Conservation (phyloP, 208 protist species). For the Leishmania martiniquensis region DNA sequence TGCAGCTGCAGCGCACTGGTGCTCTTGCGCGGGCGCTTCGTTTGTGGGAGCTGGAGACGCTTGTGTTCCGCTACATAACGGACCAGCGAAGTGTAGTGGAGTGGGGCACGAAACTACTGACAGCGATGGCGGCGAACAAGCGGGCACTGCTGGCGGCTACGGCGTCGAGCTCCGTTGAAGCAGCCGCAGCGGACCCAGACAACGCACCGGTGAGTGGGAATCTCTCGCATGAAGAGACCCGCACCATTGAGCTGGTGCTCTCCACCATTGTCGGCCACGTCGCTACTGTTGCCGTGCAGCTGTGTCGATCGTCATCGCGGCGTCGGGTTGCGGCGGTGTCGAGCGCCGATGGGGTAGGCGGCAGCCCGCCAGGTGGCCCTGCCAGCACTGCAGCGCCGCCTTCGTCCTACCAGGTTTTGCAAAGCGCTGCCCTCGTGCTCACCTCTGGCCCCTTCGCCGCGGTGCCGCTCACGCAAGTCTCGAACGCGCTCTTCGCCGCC, state of each 20-base stretch:
- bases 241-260: conserved; percentile 16
- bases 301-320: conserved; percentile 25
- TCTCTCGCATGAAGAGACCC: conserved; percentile 15
- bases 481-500: conserved; percentile 21
- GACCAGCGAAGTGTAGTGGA: conserved; percentile 16
- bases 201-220: background rate
- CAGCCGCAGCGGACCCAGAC: background rate
- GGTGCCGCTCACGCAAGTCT: conserved; percentile 26
- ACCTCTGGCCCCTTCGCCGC: conserved; percentile 27
- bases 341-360: background rate
- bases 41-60: conserved; percentile 27
- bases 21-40: conserved; percentile 24
- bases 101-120: conserved; percentile 24
- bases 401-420: conserved; percentile 22
- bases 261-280: conserved; percentile 20
- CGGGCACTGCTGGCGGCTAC: conserved; percentile 14
- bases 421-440: conserved; percentile 25
- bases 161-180: background rate
- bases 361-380: background rate
- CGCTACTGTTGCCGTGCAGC: conserved; percentile 25
- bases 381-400: background rate
- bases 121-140: conserved; percentile 9
- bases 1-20: conserved; percentile 24
- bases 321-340: conserved; percentile 9
- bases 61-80: conserved; percentile 23